Evolutionary conservation across 2,329 filamentous ascomycete species (phyloP).

Genomic region (Penicillium sp.): DNA sequence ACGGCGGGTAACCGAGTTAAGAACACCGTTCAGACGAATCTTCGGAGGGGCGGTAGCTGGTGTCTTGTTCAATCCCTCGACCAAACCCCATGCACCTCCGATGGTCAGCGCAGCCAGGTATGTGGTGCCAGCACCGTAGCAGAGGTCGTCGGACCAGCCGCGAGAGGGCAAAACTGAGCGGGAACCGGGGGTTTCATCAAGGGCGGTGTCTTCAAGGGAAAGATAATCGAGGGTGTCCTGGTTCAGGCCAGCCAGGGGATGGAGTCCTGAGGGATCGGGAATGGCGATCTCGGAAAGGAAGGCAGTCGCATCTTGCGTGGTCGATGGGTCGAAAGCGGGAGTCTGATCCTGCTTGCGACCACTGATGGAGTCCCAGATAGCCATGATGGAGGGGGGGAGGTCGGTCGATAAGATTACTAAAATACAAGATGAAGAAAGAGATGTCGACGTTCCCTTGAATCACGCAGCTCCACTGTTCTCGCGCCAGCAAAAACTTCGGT

Average conservation of each 20-base stretch:
- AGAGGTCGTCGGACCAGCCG: conserved; percentile 97
- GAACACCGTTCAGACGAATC: conserved; percentile 86
- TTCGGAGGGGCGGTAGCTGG: conserved; percentile 76
- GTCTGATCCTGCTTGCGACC: conserved; percentile 60
- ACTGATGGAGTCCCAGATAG: conserved; percentile 62
- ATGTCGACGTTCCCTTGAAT: conserved; percentile 24
- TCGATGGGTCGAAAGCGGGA: conserved; percentile 67
- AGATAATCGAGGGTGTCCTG: conserved; percentile 94
- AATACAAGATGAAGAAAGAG: conserved; percentile 22
- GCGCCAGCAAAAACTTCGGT: conserved; percentile 42
- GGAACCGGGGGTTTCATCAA: conserved; percentile 81
- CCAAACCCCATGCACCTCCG: conserved; percentile 88
- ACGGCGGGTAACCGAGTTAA: conserved; percentile 90
- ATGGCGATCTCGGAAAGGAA: conserved; percentile 78
- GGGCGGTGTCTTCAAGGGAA: conserved; percentile 84
- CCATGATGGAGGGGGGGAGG: conserved; percentile 43
- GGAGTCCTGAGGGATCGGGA: conserved; percentile 83
- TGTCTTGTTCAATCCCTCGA: conserved; percentile 78
- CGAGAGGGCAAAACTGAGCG: conserved; percentile 89
- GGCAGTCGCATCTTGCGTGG: conserved; percentile 77
- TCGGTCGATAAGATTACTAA: conserved; percentile 27
- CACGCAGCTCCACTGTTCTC: conserved; percentile 24
- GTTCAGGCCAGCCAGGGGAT: conserved; percentile 91
- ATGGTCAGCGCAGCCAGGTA: conserved; percentile 84
- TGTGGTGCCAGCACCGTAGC: conserved; percentile 93